Percentiles rank a stretch among this genome's conserved stretches.
Evolutionary conservation across 805 yeast genomes (phyloP).

Genomic region (Suhomyces vadensis): DNA sequence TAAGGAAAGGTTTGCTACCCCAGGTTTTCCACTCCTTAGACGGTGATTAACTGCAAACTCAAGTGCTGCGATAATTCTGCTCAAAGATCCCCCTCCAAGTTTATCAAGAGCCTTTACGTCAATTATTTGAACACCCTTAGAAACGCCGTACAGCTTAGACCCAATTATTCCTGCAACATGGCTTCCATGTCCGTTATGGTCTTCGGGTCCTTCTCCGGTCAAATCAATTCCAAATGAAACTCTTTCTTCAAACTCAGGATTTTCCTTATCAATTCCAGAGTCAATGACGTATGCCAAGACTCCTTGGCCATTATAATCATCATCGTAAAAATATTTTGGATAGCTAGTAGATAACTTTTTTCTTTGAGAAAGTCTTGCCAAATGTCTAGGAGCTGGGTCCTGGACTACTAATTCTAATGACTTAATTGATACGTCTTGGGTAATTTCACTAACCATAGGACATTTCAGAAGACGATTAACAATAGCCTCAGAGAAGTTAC

Average conservation of each 20-base stretch:
- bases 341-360: slow-evolving; percentile 20
- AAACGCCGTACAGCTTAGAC: slow-evolving; percentile 77
- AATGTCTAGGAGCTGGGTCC: slow-evolving; percentile 59
- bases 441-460: slow-evolving; percentile 67
- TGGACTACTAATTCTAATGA: slow-evolving; percentile 53
- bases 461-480: slow-evolving; percentile 50
- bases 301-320: slow-evolving; percentile 49
- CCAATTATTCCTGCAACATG: slow-evolving; percentile 92
- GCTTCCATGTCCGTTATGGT: slow-evolving; percentile 86
- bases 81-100: slow-evolving; percentile 69
- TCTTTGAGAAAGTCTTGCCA: slow-evolving; percentile 61
- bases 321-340: slow-evolving; percentile 51
- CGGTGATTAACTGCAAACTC: slow-evolving; percentile 69
- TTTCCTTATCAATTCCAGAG: slow-evolving; percentile 69
- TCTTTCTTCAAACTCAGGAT: slow-evolving; percentile 66
- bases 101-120: slow-evolving; percentile 75
- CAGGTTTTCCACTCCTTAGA: slow-evolving; percentile 29
- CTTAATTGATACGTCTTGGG: slow-evolving; percentile 62
- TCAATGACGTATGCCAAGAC: slow-evolving; percentile 80
- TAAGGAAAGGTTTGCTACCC: slow-evolving; percentile 77
- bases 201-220: slow-evolving; percentile 63
- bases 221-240: slow-evolving; percentile 61
- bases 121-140: slow-evolving; percentile 59
- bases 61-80: slow-evolving; percentile 64
- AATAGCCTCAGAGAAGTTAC: slow-evolving; percentile 53